Evolutionary conservation across 305 asterid species (phyloP), one percentile per base, ranked within the genome.

Genomic region (Fraxinus latifolia): DNA sequence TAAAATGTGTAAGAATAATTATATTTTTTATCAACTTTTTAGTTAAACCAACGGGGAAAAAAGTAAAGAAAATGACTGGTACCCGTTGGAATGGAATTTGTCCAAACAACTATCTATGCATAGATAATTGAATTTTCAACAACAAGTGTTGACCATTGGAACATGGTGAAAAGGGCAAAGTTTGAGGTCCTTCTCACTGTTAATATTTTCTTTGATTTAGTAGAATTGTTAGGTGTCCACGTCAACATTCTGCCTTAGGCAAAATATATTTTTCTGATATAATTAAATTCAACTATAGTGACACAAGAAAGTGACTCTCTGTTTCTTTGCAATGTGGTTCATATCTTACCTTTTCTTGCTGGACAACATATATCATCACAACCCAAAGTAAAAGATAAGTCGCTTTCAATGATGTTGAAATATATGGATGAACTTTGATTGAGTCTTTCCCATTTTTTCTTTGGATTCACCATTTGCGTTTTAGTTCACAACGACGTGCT

Each of bases 331-430:
- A 44, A 71, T 77, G 44, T 82, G 67, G 50, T 29, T 42, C 68
- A 77, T 84, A 53, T 60, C 53, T 77, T 53, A 82, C 81, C 76
- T 68, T 72, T 39, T 84, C 78, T 81, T 73, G 77, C 11, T 31
- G 75, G 60, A 80, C 55, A 60, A 68, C 81, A 80, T 76, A 68
- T 79, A 62, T 65, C 36, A 62, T 53, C 81, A 58, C 50, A 33
- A 65, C 60, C 55, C 19, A 33, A 53, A 75, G 76, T 65, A 77
- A 77, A 33, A n/a, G 53, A 21, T 15, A 68, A 36, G 65, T 47
- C 31, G 42, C 62, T 50, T 77, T 82, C 72, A 29, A 68, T 27
- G 21, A 29, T 12, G 7, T 25, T 25, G 36, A 7, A 17, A 27
- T 29, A 29, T 27, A 29, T 25, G 33, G 33, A 25, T 23, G 73